Evolutionary conservation across 2,329 filamentous ascomycete genomes (phyloP).

Genomic region (Pseudogymnoascus sp.): DNA sequence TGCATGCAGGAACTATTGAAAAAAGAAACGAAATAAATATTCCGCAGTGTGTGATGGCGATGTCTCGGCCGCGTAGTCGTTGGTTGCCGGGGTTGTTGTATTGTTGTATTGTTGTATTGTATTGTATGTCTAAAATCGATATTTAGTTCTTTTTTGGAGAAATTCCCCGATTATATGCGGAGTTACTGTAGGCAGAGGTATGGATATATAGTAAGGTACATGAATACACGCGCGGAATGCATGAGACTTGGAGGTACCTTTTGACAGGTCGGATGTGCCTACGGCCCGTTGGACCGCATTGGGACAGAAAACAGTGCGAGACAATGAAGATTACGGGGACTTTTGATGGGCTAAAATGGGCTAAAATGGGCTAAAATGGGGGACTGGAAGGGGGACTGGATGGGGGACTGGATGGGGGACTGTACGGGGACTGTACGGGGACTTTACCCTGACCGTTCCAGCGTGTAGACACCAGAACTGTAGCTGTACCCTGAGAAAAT

Average conservation of each 20-base stretch:
- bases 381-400: neutral
- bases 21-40: neutral
- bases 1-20: slow-evolving; percentile 3
- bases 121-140: neutral
- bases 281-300: neutral
- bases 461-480: neutral
- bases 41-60: neutral
- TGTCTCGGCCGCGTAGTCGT: neutral
- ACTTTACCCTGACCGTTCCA: neutral
- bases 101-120: no score
- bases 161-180: neutral
- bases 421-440: neutral
- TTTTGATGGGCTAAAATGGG: neutral
- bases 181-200: neutral
- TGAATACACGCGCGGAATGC: neutral
- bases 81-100: neutral
- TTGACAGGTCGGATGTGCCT: neutral
- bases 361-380: neutral
- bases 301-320: neutral
- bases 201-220: neutral
- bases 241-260: neutral
- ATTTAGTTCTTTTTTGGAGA: neutral
- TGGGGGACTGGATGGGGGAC: no score
- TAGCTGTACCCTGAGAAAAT: neutral
- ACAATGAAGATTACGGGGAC: neutral